Evolutionary conservation across 2,329 filamentous ascomycete genomes (phyloP).

Genomic region (Aspergillus novoparasiticus): DNA sequence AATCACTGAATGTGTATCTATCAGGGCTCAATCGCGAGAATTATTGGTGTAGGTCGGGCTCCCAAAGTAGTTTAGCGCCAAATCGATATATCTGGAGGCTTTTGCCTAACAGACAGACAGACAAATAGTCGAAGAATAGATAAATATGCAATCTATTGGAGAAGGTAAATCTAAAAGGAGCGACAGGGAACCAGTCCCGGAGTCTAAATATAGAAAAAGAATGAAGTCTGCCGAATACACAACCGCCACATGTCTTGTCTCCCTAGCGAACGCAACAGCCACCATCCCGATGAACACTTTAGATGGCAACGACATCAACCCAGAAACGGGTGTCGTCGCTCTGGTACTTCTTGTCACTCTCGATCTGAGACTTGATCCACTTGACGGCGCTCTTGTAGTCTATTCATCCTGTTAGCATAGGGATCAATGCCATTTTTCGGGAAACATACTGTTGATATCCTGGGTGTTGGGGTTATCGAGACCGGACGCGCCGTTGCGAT

Average conservation of each 20-base stretch:
- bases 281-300: not conserved
- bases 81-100: no score
- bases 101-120: not conserved
- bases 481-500: slow-evolving; percentile 25
- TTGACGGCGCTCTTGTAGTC: slow-evolving; percentile 29
- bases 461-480: slow-evolving; percentile 24
- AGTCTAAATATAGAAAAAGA: not conserved
- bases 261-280: not conserved
- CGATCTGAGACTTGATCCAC: slow-evolving; percentile 33
- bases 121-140: not conserved
- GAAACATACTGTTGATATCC: slow-evolving; percentile 6
- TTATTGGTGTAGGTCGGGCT: no score
- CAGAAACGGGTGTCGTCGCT: slow-evolving; percentile 34
- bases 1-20: no score
- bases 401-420: not conserved
- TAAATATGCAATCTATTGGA: not conserved
- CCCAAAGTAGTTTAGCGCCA: no score
- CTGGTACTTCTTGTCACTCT: slow-evolving; percentile 21
- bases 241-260: not conserved
- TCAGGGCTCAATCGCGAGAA: no score
- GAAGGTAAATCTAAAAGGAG: not conserved
- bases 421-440: rapidly evolving
- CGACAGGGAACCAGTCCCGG: not conserved
- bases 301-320: slow-evolving; percentile 28
- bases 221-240: not conserved